Evolutionary conservation across 495 filamentous ascomycete genomes (phyloP), one percentile per base, ranked within the genome.

Genomic region (Penicillium crystallinum): DNA sequence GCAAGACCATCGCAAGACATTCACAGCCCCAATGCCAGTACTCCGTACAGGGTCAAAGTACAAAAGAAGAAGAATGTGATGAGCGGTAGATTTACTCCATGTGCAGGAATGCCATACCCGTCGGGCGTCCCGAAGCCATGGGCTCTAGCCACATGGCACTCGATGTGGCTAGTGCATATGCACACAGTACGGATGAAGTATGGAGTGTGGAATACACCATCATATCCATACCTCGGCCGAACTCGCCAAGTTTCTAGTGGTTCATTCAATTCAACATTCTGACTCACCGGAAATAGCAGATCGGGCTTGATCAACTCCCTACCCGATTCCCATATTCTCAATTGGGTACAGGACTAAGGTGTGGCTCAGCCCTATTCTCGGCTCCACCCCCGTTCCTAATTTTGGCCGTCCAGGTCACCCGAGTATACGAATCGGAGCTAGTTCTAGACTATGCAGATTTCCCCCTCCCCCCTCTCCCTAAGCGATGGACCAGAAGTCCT

Each of bases 351-450:
- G 42, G 35, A 35, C 35, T 44, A 49, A 56, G 53, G 59, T 63
- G 59, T 63, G 59, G 59, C 59, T 59, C 59, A 63, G 59, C 59
- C 59, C 50, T 63, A 54, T 29, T 15, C 22, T 41, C 36, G 48
- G 48, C 48, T 50, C 48, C 48, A 50, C 48, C 48, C 48, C 48
- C 48, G 25, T 49, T 27, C 48, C 48, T 42, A 56, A 56, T 54
- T 56, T 52, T 57, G 53, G 53, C 45, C 47, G 18, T 36, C 14
- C 10, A 4, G 48, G 49, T 55, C 47, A 43, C 40, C 50, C 35
- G 41, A 46, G 43, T 47, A 27, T 19, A 33, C 34, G n/a, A 43
- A 31, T 46, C 34, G 40, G 29, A 46, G 19, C 52, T 54, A 54
- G 48, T 50, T 33, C 37, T 41, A 42, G 38, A 42, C 38, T 41